phyloP scores from a whole-genome alignment of 305 asterid species.

The Rubia tinctorum region DNA sequence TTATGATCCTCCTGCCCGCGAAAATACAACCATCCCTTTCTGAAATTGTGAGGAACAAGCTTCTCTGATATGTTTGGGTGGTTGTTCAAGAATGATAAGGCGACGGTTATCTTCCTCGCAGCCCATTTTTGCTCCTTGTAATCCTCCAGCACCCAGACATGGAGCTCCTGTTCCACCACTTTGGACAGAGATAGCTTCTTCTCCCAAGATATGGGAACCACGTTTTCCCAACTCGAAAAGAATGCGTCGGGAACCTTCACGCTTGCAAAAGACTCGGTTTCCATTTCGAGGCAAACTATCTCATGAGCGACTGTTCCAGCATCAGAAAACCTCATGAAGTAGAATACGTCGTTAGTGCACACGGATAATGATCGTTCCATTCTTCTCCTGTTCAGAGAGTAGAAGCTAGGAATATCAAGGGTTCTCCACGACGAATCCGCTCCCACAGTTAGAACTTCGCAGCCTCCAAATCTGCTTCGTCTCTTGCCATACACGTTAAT shows the following conservation, averaged over 20 bases:
- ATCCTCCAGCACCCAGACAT: slow-evolving; percentile 21
- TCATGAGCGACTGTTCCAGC: background rate
- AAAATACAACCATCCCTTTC: background rate
- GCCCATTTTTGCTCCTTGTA: slow-evolving; percentile 18
- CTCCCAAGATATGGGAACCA: background rate
- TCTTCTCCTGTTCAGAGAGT: background rate
- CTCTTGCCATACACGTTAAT: background rate
- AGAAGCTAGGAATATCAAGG: slow-evolving; percentile 10
- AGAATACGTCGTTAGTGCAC: slow-evolving; percentile 1
- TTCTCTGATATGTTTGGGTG: background rate
- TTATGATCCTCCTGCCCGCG: background rate
- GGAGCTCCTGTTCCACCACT: background rate
- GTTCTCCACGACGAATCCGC: slow-evolving; percentile 13
- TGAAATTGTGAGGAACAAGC: background rate
- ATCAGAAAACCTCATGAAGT: background rate
- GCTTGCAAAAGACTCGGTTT: background rate
- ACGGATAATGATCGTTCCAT: no score
- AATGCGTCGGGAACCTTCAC: background rate
- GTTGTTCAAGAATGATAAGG: slow-evolving; percentile 10
- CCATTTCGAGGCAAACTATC: slow-evolving; percentile 16
- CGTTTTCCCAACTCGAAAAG: slow-evolving; percentile 1
- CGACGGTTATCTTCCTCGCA: background rate
- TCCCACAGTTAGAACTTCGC: slow-evolving; percentile 9
- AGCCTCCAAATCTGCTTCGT: background rate
- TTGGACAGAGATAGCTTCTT: slow-evolving; percentile 4